Conservation (phyloP, 148 eudicot genomes). For the Rhododendron molle region DNA sequence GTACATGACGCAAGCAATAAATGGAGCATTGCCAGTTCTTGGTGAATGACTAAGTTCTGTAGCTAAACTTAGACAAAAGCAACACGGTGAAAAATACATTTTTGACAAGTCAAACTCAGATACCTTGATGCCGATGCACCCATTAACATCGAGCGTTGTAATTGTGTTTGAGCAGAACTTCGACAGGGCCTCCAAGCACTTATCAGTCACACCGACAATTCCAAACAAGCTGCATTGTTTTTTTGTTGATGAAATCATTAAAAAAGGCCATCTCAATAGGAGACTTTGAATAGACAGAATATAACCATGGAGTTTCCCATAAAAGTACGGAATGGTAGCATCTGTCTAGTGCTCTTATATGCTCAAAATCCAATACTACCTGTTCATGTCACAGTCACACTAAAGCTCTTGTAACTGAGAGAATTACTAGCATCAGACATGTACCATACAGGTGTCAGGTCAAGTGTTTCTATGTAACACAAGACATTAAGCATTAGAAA, state of each 20-base stretch:
- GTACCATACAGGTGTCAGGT: not conserved
- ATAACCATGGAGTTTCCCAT: not conserved
- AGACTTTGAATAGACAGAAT: not conserved
- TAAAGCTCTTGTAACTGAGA: not conserved
- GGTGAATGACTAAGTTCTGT: not conserved
- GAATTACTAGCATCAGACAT: not conserved
- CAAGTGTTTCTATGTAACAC: not conserved
- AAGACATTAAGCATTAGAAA: not conserved
- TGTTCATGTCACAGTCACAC: not conserved
- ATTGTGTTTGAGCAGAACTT: conserved; percentile 56
- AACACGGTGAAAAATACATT: not conserved
- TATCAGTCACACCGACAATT: conserved; percentile 82
- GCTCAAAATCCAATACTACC: not conserved
- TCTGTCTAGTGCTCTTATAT: not conserved
- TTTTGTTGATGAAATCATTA: conserved; percentile 26
- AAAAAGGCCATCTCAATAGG: conserved; percentile 9
- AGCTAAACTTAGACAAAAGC: not conserved
- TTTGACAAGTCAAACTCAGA: not conserved
- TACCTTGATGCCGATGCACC: conserved; percentile 91
- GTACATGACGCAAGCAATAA: not conserved
- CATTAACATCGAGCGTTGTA: conserved; percentile 91
- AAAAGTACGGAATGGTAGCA: not conserved
- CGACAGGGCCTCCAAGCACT: conserved; percentile 69
- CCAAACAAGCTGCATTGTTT: conserved; percentile 77
- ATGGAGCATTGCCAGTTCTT: not conserved